A percentile compares a stretch with the other conserved stretches of the same genome.
Conservation (phyloP, 306 rosid species). For the Vigna radiata region DNA sequence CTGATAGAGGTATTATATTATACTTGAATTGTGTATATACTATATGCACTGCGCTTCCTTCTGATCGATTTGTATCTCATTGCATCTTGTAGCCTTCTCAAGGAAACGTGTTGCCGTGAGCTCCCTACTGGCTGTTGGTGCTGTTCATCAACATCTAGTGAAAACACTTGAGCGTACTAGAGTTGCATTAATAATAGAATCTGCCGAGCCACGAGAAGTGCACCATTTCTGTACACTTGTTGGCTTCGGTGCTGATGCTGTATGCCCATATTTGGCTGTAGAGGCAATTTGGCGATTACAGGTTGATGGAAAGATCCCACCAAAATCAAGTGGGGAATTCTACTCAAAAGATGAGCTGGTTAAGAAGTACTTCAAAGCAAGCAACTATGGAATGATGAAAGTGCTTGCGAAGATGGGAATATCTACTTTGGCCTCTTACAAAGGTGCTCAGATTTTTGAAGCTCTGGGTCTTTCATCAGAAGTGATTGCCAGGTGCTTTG, state of each 20-base stretch:
- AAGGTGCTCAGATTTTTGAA: conserved; percentile 30
- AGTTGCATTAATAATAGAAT: conserved; percentile 12
- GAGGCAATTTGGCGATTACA: conserved; percentile 28
- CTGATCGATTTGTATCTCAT: conserved; percentile 2
- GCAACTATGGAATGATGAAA: conserved; percentile 18
- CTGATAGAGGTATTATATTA: conserved; percentile 13
- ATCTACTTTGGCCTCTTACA: conserved; percentile 23
- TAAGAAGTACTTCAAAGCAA: conserved; percentile 18
- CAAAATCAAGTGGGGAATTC: conserved; percentile 18
- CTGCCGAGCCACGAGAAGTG: conserved; percentile 27
- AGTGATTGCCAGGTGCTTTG: conserved; percentile 24
- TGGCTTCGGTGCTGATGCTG: conserved; percentile 27
- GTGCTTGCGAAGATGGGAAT: conserved; percentile 29
- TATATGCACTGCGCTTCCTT: background rate
- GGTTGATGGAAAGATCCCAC: conserved; percentile 30
- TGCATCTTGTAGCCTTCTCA: conserved; percentile 20
- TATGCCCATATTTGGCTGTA: conserved; percentile 23
- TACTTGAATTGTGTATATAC: background rate
- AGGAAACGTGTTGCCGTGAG: conserved; percentile 22
- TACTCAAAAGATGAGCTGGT: conserved; percentile 15
- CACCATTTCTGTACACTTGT: conserved; percentile 30
- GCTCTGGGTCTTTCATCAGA: conserved; percentile 29
- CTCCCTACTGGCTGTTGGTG: conserved; percentile 4
- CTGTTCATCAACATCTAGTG: conserved; percentile 19
- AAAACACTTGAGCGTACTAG: conserved; percentile 26